phyloP scores from a whole-genome alignment of 78 protist species.

The Cavenderia fasciculata region DNA sequence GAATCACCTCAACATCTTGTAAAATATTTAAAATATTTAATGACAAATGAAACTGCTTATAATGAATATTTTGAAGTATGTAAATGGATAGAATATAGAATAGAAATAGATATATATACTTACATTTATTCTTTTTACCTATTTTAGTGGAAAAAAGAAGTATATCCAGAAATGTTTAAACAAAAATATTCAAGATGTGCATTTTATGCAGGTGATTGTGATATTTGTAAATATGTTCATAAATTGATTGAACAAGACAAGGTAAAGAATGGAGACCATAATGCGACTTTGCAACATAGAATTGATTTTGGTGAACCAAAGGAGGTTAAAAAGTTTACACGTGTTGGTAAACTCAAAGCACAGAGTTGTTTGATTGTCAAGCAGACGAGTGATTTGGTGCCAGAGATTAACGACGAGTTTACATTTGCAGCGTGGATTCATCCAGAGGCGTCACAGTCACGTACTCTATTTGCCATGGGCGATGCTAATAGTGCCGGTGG shows the following conservation, averaged over 20 bases:
- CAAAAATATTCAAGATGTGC: conserved; percentile 49
- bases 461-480: too few species aligned
- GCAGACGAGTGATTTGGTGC: neutral
- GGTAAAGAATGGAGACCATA: neutral
- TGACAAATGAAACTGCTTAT: conserved; percentile 41
- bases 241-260: neutral
- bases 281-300: conserved; percentile 13
- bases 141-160: conserved; percentile 59
- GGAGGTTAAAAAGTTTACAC: neutral
- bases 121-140: too few species aligned
- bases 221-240: conserved; percentile 28
- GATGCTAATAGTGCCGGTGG: too few species aligned
- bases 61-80: conserved; percentile 50
- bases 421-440: conserved; percentile 41
- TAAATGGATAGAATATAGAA: too few species aligned
- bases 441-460: too few species aligned
- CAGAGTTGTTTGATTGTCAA: neutral
- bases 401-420: neutral
- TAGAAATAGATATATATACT: neutral
- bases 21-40: conserved; percentile 8
- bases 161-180: neutral
- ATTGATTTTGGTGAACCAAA: conserved; percentile 26
- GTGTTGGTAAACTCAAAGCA: neutral
- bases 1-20: conserved; percentile 52
- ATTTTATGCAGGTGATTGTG: conserved; percentile 54